These are phyloP conservation scores for Suillus clintonianus DNA, from an alignment of 768 basidiomycete genomes.

Conservation along the genomic window DNA sequence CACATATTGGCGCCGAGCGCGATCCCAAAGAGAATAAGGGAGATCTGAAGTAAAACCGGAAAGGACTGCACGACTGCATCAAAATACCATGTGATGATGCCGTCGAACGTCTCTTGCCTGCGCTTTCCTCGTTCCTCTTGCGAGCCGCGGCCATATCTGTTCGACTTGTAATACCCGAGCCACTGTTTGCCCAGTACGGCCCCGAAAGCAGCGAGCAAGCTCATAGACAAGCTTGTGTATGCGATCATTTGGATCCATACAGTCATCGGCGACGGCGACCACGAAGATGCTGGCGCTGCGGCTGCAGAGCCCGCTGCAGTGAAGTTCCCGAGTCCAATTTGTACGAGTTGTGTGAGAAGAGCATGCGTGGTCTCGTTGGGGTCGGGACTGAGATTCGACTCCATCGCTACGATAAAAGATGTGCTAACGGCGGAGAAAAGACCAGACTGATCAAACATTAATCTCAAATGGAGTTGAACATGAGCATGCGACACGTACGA, in stretches of 20 bases:
- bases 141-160: slow-evolving; percentile 4
- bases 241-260: slow-evolving; percentile 4
- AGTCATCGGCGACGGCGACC: background rate
- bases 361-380: slow-evolving; percentile 12
- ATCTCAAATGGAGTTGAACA: background rate
- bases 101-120: slow-evolving; percentile 11
- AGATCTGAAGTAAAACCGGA: slow-evolving; percentile 13
- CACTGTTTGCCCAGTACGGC: slow-evolving; percentile 19
- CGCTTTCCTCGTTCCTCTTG: slow-evolving; percentile 9
- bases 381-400: too few relatives aligned
- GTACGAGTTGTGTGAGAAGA: slow-evolving; percentile 9
- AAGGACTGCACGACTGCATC: slow-evolving; percentile 8
- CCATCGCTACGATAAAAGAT: too few relatives aligned
- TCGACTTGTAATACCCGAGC: slow-evolving; percentile 6
- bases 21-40: too few relatives aligned
- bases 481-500: slow-evolving; percentile 10
- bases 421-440: too few relatives aligned
- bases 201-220: slow-evolving; percentile 15
- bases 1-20: too few relatives aligned
- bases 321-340: slow-evolving; percentile 6
- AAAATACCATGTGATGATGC: slow-evolving; percentile 14
- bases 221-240: slow-evolving; percentile 12
- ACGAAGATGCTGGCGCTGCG: background rate
- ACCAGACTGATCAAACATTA: slow-evolving; percentile 8
- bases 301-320: background rate